phyloP scores from a whole-genome alignment of 2,329 filamentous ascomycete species.

The Pseudocercospora musae region DNA sequence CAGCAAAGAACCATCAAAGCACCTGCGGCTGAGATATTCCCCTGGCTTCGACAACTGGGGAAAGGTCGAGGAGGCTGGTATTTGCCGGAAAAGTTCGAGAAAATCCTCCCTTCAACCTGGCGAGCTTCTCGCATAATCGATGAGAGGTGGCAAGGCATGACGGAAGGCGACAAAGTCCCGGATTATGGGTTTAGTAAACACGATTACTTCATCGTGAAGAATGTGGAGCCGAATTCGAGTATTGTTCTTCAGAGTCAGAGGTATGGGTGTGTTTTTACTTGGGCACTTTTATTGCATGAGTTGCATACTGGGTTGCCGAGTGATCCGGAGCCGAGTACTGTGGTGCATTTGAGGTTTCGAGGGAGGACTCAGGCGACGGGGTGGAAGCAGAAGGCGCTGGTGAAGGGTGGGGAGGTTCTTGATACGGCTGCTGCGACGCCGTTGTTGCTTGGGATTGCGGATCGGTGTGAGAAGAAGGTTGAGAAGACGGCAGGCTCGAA shows the following conservation, averaged over 20 bases:
- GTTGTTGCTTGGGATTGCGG: slow-evolving; percentile 21
- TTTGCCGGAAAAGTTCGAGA: slow-evolving; percentile 14
- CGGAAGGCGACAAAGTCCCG: slow-evolving; percentile 18
- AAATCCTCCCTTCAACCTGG: slow-evolving; percentile 16
- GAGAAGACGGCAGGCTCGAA: neutral
- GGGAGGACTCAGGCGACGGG: slow-evolving; percentile 23
- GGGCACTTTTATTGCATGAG: slow-evolving; percentile 22
- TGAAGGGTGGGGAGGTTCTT: slow-evolving; percentile 18
- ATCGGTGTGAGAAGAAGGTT: slow-evolving; percentile 17
- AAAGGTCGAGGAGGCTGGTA: slow-evolving; percentile 27
- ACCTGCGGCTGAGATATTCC: slow-evolving; percentile 16
- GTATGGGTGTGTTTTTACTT: slow-evolving; percentile 20
- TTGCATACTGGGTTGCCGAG: neutral
- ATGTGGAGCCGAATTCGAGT: slow-evolving; percentile 8
- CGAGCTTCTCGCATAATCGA: slow-evolving; percentile 17
- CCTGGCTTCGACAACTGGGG: slow-evolving; percentile 24
- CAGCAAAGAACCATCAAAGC: slow-evolving; percentile 18
- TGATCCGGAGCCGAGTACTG: slow-evolving; percentile 9
- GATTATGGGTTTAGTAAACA: slow-evolving; percentile 23
- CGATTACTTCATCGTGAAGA: slow-evolving; percentile 22
- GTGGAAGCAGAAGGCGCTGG: slow-evolving; percentile 14
- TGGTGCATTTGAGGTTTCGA: slow-evolving; percentile 23
- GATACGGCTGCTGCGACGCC: slow-evolving; percentile 20
- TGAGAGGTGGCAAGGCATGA: slow-evolving; percentile 17
- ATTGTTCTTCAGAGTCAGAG: slow-evolving; percentile 18